Base-by-base conservation (phyloP, 2,329 filamentous ascomycete species). In the Didymella pomorum region DNA sequence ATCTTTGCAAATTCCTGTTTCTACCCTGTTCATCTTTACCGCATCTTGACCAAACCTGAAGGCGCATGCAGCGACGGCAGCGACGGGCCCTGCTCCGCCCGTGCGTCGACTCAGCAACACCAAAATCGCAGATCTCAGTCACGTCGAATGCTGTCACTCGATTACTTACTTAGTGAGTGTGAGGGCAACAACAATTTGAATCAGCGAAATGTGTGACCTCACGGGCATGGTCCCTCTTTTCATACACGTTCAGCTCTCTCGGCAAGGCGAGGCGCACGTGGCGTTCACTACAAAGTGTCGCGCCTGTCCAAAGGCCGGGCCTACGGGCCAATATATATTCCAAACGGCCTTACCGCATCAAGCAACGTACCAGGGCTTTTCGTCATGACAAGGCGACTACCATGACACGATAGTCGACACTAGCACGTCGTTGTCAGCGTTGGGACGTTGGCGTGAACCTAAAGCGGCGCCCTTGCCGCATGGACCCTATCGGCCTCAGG, bases 391-490 rank as follows among this genome's bases (percentile, higher is more conserved):
- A 42, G 50, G 29, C 41, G 16, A 43, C 12, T 26, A 12, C 12
- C 39, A 53, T 48, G 56, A 45, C 50, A 50, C 56, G 45, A 23
- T 26, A 12, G 25, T 46, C 25, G 11, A 44, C 50, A 42, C 46
- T 58, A 58, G 31, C 39, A 45, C 31, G 14, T 18, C 45, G 50
- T 54, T 54, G 41, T 10, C 45, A 42, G 45, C 56, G 56, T 58
- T 58, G 45, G 39, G 56, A 37, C 50, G 12, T 39, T 54, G 49
- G 56, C 25, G 31, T 43, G 39, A 58, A 47, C 45, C 43, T 41
- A 58, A 54, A 50, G 50, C 56, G 56, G 56, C 56, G 49, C 50
- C 56, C 56, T 45, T 54, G 50, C 50, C 50, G 56, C 39, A 54
- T 26, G 46, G 45, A 48, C 46, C 37, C 28, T 42, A 26, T 37